Evolutionary conservation across 805 yeast genomes (phyloP), one percentile per base, ranked within the genome.

Genomic region (Yamadazyma kitorensis): DNA sequence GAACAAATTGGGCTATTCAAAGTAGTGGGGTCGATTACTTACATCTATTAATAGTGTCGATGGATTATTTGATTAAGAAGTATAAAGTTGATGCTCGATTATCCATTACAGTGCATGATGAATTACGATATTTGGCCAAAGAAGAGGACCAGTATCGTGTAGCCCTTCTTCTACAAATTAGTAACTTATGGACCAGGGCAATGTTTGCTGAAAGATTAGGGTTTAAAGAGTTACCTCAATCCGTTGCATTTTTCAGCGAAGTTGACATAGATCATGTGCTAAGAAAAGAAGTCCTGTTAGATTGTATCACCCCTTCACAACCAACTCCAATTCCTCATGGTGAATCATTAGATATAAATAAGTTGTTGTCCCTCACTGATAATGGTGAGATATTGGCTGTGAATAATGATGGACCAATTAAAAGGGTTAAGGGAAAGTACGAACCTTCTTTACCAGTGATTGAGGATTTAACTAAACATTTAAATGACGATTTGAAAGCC

Each of bases 1-100:
- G 99, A 49, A 82, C 89, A 43, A 93, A 93, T 52, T 93, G 99
- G 99, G 86, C 96, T 0, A 93, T 93, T 53, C 99, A 93, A 57
- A 86, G 96, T 15, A 86, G 96, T 1, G 99, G 98, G 23, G 99
- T 94, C 13, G 98, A 93, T 55, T 93, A 94, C 52, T 67, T 93
- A 33, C 99, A 93, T 55, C 55, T 93, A 25, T 57, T 93, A 40
- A 71, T 91, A 31, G 76, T 87, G 4, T 77, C 96, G 0, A 89
- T 94, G 97, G 85, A 86, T 38, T 86, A 88, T 49, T 66, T 93
- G 47, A 67, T 76, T 25, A 70, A 76, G 24, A 72, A 69, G 41
- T 91, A 78, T 57, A 51, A 64, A 3, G 64, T 94, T 8, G 74
- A 82, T 22, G 95, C 95, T 0, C 63, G 99, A 33, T 66, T 93